Evolutionary conservation across 306 rosid species (phyloP), one percentile per base, ranked within the genome.

Genomic region (Cucurbita maxima): DNA sequence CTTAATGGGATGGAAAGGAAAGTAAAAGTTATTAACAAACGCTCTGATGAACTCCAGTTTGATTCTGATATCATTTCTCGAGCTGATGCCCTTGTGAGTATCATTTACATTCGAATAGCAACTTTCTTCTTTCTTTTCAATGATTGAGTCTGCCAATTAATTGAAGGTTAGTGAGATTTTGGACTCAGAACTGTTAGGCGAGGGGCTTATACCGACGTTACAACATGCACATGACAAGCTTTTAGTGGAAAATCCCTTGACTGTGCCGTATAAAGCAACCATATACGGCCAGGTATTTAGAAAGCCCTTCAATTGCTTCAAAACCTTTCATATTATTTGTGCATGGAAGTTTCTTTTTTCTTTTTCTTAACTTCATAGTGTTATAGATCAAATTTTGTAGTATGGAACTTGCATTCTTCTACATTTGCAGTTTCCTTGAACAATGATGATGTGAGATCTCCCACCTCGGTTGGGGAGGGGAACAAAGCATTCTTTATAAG

Each of bases 121-220:
- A 36, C 45, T 30, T 61, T 75, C 52, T 18, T 48, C 34, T 30
- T 30, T 30, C 36, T 18, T 41, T 58, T 20, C 45, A 74, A 19
- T 73, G 22, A 20, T 53, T 56, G 40, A 43, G 44, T 48, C 11
- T 75, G 78, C 47, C 15, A 47, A 59, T 20, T 34, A 48, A 75
- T 75, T 60, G 76, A 82, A 93, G 96, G 96, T 93, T n/a, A 93
- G 97, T 51, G 98, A 93, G 87, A 93, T 93, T 83, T 81, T 93
- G 58, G 96, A 93, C 80, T 88, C 98, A 1, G 98, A 93, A 67
- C 82, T 93, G 63, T 73, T 93, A 68, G 98, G 98, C 18, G 98
- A 93, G 84, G 98, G 98, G 79, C 93, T 93, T 69, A 90, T 93
- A 81, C 98, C 97, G 12, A 87, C 94, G 68, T 72, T 93, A 53